Percentiles rank a stretch among this genome's conserved stretches.
These are phyloP conservation scores for Brassica rapa DNA, from an alignment of 345 rosid genomes.

Conservation along the genomic window DNA sequence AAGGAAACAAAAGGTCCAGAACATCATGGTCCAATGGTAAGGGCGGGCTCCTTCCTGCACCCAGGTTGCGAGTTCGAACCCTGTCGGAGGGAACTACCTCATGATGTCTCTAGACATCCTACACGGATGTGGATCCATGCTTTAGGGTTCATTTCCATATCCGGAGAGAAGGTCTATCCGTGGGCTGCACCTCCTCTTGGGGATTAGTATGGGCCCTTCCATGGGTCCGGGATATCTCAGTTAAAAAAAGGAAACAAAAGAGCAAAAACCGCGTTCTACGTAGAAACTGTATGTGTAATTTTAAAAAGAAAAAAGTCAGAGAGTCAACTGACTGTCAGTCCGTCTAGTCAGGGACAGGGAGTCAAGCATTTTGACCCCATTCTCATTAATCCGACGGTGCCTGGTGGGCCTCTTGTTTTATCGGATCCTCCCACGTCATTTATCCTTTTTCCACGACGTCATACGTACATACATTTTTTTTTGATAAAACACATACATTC, in stretches of 20 bases:
- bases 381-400: slow-evolving; percentile 58
- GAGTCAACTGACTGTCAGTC: slow-evolving; percentile 54
- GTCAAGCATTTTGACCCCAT: slow-evolving; percentile 50
- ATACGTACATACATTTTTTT: neutral
- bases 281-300: slow-evolving; percentile 20
- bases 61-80: no score
- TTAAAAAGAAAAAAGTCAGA: slow-evolving; percentile 45
- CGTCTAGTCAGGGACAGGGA: slow-evolving; percentile 51
- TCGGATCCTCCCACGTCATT: slow-evolving; percentile 25
- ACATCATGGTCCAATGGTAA: no score
- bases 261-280: neutral
- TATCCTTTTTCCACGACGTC: slow-evolving; percentile 17
- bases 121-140: no score
- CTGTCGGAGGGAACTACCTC: no score
- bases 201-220: no score
- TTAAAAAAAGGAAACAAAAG: neutral
- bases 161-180: no score
- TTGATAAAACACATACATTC: neutral
- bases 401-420: slow-evolving; percentile 50
- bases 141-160: no score
- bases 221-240: no score
- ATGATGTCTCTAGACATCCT: no score
- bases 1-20: neutral
- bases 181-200: no score
- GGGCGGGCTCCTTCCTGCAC: no score